Percentiles rank a stretch among this genome's conserved stretches.
Conservation (phyloP, 1,284 basidiomycete genomes). For the Trichosporon sp. region DNA sequence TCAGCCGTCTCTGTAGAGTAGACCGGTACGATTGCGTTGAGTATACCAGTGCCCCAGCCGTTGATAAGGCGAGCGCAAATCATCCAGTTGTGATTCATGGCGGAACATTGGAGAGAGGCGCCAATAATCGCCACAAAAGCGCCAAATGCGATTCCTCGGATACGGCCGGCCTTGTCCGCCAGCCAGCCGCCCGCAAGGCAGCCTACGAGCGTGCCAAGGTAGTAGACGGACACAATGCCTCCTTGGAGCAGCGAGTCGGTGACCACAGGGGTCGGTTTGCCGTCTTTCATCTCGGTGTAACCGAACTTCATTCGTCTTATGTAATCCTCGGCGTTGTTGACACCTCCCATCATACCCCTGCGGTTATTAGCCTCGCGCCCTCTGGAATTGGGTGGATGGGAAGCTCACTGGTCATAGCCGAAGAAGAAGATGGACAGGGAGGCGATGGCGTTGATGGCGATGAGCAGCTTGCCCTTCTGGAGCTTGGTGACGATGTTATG, state of each 20-base stretch:
- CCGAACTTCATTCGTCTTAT: conserved; percentile 39
- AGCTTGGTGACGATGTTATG: conserved; percentile 32
- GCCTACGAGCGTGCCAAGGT: conserved; percentile 45
- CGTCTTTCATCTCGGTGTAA: conserved; percentile 33
- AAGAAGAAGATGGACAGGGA: conserved; percentile 41
- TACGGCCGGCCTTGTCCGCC: conserved; percentile 57
- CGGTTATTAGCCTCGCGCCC: conserved; percentile 15
- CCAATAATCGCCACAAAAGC: conserved; percentile 50
- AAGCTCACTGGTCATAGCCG: conserved; percentile 32
- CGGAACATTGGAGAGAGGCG: conserved; percentile 66
- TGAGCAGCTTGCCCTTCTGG: conserved; percentile 31
- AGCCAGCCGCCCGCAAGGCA: conserved; percentile 37
- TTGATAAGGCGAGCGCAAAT: conserved; percentile 62
- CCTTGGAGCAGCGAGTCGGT: conserved; percentile 60
- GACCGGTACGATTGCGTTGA: conserved; percentile 64
- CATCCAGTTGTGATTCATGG: conserved; percentile 65
- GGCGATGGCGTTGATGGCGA: conserved; percentile 39
- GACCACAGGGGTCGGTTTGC: conserved; percentile 53
- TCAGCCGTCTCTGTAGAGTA: conserved; percentile 53
- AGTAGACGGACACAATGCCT: conserved; percentile 45
- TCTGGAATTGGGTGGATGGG: not conserved
- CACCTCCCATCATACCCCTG: conserved; percentile 37
- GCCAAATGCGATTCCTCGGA: conserved; percentile 63
- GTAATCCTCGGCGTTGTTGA: conserved; percentile 40
- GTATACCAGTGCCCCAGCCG: conserved; percentile 59